Percentiles rank a stretch among this genome's conserved stretches.
phyloP scores from a whole-genome alignment of 371 early-diverging fungal species.

The Actinomortierella ambigua region DNA sequence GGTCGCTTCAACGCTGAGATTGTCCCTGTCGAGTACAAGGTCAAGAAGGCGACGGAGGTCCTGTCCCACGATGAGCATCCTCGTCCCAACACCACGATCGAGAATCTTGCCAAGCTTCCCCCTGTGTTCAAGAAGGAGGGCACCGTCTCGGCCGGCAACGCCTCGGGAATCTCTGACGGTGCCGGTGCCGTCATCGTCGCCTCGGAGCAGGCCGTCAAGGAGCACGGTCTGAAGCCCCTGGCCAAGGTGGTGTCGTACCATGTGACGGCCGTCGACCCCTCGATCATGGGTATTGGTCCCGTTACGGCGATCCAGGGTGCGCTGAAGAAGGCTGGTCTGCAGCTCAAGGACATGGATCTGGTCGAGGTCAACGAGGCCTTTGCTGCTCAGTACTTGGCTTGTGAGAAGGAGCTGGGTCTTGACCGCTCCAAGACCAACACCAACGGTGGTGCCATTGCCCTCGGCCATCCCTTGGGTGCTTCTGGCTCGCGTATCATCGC shows the following conservation, averaged over 20 bases:
- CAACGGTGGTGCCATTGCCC: constrained; percentile 95
- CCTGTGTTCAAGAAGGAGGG: constrained; percentile 94
- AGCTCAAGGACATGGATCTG: constrained; percentile 85
- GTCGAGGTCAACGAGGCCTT: constrained; percentile 99
- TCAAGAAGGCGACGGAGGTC: constrained; percentile 68
- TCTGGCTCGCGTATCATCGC: constrained; percentile 95
- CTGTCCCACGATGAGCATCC: constrained; percentile 90
- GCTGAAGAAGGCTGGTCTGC: constrained; percentile 80
- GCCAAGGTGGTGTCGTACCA: constrained; percentile 90
- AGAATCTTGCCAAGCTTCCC: constrained; percentile 76
- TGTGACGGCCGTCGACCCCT: constrained; percentile 84
- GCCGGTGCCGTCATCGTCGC: constrained; percentile 93
- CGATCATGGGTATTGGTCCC: constrained; percentile 93
- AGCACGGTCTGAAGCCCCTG: constrained; percentile 81
- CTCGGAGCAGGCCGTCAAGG: constrained; percentile 83
- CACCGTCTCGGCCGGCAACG: constrained; percentile 93
- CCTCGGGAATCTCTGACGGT: constrained; percentile 96
- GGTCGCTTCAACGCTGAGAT: constrained; percentile 87
- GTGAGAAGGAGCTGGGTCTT: constrained; percentile 87
- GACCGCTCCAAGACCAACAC: constrained; percentile 82
- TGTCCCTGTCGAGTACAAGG: constrained; percentile 84
- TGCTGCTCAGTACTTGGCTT: constrained; percentile 92
- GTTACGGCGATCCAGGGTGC: constrained; percentile 91
- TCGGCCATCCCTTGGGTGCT: constrained; percentile 98
- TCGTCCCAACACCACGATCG: constrained; percentile 83